Base-by-base conservation (phyloP, 1,284 basidiomycete species). In the Heliocybe sulcata region DNA sequence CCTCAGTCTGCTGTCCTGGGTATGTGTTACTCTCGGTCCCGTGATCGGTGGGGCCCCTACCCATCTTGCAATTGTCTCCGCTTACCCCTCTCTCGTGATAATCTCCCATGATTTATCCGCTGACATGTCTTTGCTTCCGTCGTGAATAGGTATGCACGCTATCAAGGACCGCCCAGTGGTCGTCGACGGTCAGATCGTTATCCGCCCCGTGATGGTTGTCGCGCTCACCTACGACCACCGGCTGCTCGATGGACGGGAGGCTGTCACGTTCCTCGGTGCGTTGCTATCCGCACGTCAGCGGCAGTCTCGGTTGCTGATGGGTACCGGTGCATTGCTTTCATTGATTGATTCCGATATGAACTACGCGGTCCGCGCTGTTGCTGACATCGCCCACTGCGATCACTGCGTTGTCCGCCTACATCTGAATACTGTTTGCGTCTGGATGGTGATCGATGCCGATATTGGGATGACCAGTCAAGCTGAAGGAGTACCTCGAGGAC, bases 221-320 rank as follows among this genome's bases (percentile, higher is more conserved):
- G 92, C 92, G 16, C 81, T 96, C 57, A 97, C 94, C 2, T 98
- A 98, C 72, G 95, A 99, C 74, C 96, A 99, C 76, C 83, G 96
- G 61, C 75, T 99, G 65, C 81, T 99, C 61, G 96, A 99, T 67
- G 96, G 96, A 49, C 81, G 96, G 64, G 96, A 99, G 74, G 96
- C 92, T 38, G 92, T 95, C 56, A 97, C 94, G 38, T 98, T 99
- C 93, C 87, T 99, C 61, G 93, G 93, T 92, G 65, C 67, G 88
- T 75, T 48, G 12, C 38, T 20, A 20, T 42, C 38, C 19, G 16
- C 38, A 6, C 38, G 38, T 42, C 38, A 42, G 12, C 19, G 8
- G 38, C 38, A n/a, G 38, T 16, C 12, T n/a, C 16, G 4, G 38
- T 20, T 42, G 16, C 38, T 42, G 38, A 42, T 16, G 38, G 38